Conservation (phyloP, 305 asterid genomes). For the Fraxinus xanthoxyloides region DNA sequence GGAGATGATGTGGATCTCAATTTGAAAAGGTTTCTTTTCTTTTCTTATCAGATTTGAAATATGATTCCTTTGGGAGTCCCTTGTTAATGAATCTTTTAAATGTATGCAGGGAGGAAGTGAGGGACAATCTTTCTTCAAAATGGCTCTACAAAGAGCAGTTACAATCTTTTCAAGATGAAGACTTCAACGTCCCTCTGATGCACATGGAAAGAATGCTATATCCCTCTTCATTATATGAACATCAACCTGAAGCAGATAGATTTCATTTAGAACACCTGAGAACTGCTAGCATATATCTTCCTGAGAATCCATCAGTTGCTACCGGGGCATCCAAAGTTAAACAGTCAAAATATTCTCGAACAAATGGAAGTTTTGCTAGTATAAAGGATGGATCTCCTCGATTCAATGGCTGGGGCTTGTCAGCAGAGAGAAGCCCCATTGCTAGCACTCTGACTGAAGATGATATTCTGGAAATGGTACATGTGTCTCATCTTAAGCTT, state of each 20-base stretch:
- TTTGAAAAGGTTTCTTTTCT: constrained; percentile 46
- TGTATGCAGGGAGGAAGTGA: constrained; percentile 54
- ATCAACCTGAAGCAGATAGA: constrained; percentile 63
- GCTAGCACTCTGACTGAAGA: constrained; percentile 70
- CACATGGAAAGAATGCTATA: constrained; percentile 48
- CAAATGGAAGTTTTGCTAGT: constrained; percentile 36
- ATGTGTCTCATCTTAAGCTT: constrained; percentile 30
- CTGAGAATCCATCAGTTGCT: constrained; percentile 33
- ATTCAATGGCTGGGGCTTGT: constrained; percentile 46
- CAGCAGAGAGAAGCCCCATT: constrained; percentile 52
- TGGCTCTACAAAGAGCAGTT: constrained; percentile 48
- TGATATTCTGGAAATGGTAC: constrained; percentile 86
- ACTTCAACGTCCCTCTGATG: constrained; percentile 39
- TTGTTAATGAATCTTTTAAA: constrained; percentile 15
- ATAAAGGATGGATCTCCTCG: constrained; percentile 35
- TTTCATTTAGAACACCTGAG: constrained; percentile 49
- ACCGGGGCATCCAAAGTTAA: constrained; percentile 34
- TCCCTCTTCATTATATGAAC: constrained; percentile 58
- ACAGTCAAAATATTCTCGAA: constrained; percentile 37
- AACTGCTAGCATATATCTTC: constrained; percentile 30
- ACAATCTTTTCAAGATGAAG: constrained; percentile 39
- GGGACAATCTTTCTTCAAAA: constrained; percentile 43
- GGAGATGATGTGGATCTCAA: constrained; percentile 44
- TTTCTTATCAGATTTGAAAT: constrained; percentile 6
- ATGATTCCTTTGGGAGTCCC: background rate